Evolutionary conservation across 306 rosid species (phyloP).

Genomic region (Begonia masoniana): DNA sequence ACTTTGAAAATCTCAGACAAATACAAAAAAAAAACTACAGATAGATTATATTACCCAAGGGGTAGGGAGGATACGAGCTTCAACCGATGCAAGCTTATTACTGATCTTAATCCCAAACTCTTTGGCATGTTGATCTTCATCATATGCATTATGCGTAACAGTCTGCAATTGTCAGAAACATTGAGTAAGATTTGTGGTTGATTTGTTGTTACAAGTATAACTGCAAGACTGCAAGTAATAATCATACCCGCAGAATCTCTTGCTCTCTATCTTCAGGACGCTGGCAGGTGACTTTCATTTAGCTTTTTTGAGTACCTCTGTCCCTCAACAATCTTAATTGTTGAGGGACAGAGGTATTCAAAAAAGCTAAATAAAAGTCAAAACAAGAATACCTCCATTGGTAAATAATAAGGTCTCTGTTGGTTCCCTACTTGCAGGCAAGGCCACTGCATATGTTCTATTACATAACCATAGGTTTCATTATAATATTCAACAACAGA

Average conservation of each 20-base stretch:
- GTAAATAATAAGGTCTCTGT: conserved; percentile 76
- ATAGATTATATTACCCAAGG: conserved; percentile 53
- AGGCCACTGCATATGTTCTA: conserved; percentile 85
- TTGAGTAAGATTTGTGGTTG: no score
- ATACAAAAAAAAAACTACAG: not conserved
- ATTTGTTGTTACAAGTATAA: no score
- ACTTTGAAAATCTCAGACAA: not conserved
- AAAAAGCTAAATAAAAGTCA: no score
- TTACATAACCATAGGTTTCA: conserved; percentile 64
- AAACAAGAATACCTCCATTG: conserved; percentile 63
- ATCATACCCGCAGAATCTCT: conserved; percentile 64
- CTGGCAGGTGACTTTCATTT: conserved; percentile 92
- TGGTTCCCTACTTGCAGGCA: conserved; percentile 90
- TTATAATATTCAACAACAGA: conserved; percentile 81
- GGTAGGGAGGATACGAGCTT: conserved; percentile 90
- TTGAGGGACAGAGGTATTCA: no score
- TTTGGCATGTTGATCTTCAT: conserved; percentile 67
- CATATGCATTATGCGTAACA: conserved; percentile 72
- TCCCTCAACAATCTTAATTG: conserved; percentile 84
- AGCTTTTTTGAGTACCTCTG: conserved; percentile 79
- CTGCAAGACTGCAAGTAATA: no score
- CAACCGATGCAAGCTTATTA: conserved; percentile 75
- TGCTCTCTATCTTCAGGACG: conserved; percentile 79
- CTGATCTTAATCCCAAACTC: conserved; percentile 88
- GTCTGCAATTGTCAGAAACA: conserved; percentile 31